Evolutionary conservation across 345 rosid species (phyloP).

Genomic region (Nasturtium officinale): DNA sequence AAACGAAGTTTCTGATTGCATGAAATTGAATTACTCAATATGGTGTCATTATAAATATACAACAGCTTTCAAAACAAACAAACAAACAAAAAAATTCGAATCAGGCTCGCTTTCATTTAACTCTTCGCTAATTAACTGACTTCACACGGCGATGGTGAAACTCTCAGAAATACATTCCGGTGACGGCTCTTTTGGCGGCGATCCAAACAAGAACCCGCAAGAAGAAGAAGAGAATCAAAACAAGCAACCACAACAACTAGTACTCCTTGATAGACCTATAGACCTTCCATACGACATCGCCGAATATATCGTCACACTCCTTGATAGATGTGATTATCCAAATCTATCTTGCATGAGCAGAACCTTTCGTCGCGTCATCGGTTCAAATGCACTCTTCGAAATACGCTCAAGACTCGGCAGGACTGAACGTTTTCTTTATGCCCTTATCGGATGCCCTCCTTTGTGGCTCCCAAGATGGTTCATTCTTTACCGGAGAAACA

Average conservation of each 20-base stretch:
- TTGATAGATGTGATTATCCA: background rate
- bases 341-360: too few relatives aligned
- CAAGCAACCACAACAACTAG: background rate
- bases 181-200: background rate
- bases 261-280: too few relatives aligned
- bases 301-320: background rate
- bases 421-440: background rate
- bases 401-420: background rate
- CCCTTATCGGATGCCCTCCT: background rate
- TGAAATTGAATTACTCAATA: too few relatives aligned
- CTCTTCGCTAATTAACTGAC: too few relatives aligned
- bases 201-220: background rate
- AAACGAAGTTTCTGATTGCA: too few relatives aligned
- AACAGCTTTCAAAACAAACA: too few relatives aligned
- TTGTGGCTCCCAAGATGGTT: background rate
- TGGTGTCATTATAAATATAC: too few relatives aligned
- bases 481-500: background rate
- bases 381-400: background rate
- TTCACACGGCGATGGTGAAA: background rate
- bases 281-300: too few relatives aligned
- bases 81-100: too few relatives aligned
- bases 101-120: too few relatives aligned
- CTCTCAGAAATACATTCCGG: background rate
- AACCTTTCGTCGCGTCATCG: too few relatives aligned
- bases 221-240: background rate